Base-by-base conservation (phyloP, 2,329 filamentous ascomycete genomes). In the Fusarium incarnatum region DNA sequence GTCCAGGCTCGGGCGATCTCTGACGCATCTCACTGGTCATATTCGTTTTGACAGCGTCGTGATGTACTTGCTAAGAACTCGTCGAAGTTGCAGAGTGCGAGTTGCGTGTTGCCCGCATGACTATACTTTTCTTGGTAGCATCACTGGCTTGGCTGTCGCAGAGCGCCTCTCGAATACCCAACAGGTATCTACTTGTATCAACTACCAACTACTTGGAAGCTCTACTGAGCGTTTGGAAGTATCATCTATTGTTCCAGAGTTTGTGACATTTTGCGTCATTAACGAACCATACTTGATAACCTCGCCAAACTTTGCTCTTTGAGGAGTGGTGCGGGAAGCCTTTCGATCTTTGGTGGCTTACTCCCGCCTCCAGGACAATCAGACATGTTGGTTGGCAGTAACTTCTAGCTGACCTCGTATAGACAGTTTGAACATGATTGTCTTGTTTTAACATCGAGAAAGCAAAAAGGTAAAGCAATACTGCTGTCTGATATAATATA, bases 81-180 rank as follows among this genome's bases (percentile, higher is more conserved):
- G 28, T 56, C 1, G 41, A 68, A 2, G 25, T 27, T 20, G 28
- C 62, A 20, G 53, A 67, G 22, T n/a, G 18, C 12, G 18, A 66
- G 8, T 15, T 70, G 10, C 49, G 44, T 37, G 37, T 28, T 8
- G 28, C 44, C n/a, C 76, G 73, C 37, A 37, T n/a, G 74, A 76
- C 63, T 79, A 79, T 54, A 72, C 83, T 18, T 76, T 72, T 16
- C 50, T 68, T 8, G 60, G 81, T 10, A 83, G 83, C 3, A 82
- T 81, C 10, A 80, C 82, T 16, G 83, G 83, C 30, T 73, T 85
- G 23, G 78, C 79, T 6, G 73, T 84, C 16, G 79, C 79, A 20
- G 76, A 80, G 28, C 73, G 81, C 3, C 71, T 85, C 28, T 78
- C 79, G 2, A 81, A 82, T 73, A 81, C 56, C 72, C 78, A 15